Evolutionary conservation across 2,329 filamentous ascomycete species (phyloP).

Genomic region (Lasiodiplodia citricola): DNA sequence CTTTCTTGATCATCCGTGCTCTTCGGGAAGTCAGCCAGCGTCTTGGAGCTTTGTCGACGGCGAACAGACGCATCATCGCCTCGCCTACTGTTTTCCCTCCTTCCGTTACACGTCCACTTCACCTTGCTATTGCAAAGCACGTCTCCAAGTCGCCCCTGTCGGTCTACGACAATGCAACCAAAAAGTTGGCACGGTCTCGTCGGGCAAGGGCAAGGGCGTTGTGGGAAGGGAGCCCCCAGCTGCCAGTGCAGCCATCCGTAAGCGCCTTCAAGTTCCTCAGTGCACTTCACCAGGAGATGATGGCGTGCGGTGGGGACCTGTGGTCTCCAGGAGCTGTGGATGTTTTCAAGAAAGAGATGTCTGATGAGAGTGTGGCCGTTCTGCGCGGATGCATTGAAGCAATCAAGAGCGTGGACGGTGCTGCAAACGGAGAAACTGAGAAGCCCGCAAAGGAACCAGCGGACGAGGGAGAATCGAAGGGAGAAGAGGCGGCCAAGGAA

Average conservation of each 20-base stretch:
- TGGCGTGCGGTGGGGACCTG: constrained; percentile 72
- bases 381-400: constrained; percentile 41
- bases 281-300: constrained; percentile 70
- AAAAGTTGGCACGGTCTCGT: constrained; percentile 50
- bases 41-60: constrained; percentile 55
- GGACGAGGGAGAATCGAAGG: constrained; percentile 12
- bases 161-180: constrained; percentile 50
- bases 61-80: constrained; percentile 36
- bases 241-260: constrained; percentile 81
- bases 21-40: constrained; percentile 74
- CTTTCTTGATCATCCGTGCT: constrained; percentile 71
- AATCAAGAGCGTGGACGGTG: constrained; percentile 17
- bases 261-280: constrained; percentile 74
- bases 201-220: constrained; percentile 67
- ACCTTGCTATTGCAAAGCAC: constrained; percentile 63
- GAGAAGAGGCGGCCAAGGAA: constrained; percentile 19
- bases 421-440: neutral
- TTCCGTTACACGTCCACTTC: constrained; percentile 66
- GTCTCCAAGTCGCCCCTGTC: constrained; percentile 57
- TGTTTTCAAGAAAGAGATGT: constrained; percentile 65
- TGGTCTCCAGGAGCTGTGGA: constrained; percentile 75
- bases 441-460: constrained; percentile 26
- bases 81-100: constrained; percentile 43
- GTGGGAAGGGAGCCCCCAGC: constrained; percentile 78
- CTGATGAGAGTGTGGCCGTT: constrained; percentile 53